phyloP scores from a whole-genome alignment of 352 stramenopile species.

The Phytophthora sp. region DNA sequence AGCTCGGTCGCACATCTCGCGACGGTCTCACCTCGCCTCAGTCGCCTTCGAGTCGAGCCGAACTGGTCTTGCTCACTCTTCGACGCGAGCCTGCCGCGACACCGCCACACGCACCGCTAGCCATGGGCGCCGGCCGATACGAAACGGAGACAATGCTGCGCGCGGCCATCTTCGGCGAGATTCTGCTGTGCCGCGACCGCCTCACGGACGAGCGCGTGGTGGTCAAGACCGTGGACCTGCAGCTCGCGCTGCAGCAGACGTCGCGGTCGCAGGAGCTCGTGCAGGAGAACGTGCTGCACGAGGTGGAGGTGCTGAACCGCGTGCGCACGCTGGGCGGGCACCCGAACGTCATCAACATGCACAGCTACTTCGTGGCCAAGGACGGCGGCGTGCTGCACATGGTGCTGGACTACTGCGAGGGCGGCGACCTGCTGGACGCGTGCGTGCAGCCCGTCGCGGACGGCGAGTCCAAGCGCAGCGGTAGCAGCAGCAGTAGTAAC shows the following conservation, averaged over 20 bases:
- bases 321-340: slow-evolving; percentile 63
- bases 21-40: slow-evolving; percentile 13
- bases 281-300: slow-evolving; percentile 73
- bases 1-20: not conserved
- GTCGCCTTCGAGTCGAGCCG: no score
- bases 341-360: slow-evolving; percentile 76
- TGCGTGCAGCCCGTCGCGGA: slow-evolving; percentile 35
- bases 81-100: not conserved
- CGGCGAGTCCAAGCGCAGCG: slow-evolving; percentile 5
- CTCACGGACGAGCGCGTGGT: slow-evolving; percentile 63
- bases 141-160: slow-evolving; percentile 51
- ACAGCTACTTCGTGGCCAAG: slow-evolving; percentile 68
- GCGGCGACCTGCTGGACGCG: slow-evolving; percentile 73
- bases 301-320: slow-evolving; percentile 70
- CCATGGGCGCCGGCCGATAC: slow-evolving; percentile 46
- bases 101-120: not conserved
- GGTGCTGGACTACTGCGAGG: slow-evolving; percentile 82
- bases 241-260: slow-evolving; percentile 58
- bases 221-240: slow-evolving; percentile 75
- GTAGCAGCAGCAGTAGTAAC: not conserved
- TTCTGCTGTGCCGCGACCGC: slow-evolving; percentile 66
- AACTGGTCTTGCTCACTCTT: not conserved
- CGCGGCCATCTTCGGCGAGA: slow-evolving; percentile 72
- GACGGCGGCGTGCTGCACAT: slow-evolving; percentile 56
- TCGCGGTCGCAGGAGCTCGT: slow-evolving; percentile 55